Percentiles rank a stretch among this genome's conserved stretches.
These are phyloP conservation scores for Gillenia trifoliata DNA, from an alignment of 306 rosid genomes.

Conservation along the genomic window DNA sequence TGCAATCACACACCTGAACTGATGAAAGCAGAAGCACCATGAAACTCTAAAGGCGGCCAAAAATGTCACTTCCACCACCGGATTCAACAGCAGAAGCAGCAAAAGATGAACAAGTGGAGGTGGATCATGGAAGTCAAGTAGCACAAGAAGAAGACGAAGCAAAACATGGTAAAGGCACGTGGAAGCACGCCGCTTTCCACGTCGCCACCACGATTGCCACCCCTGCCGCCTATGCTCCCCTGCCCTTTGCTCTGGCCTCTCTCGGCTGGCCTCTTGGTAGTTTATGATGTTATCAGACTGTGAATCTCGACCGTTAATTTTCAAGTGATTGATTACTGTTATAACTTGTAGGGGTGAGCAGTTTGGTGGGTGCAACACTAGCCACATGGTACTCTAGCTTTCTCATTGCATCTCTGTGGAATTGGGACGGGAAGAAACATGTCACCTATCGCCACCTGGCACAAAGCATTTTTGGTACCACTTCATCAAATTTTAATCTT, in stretches of 20 bases:
- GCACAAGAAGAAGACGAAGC: slow-evolving; percentile 9
- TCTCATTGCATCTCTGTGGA: slow-evolving; percentile 70
- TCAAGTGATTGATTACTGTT: neutral
- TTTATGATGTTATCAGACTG: neutral
- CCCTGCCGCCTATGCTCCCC: slow-evolving; percentile 74
- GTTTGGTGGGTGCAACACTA: slow-evolving; percentile 60
- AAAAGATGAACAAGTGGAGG: neutral
- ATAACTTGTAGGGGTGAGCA: slow-evolving; percentile 47
- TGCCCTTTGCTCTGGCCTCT: slow-evolving; percentile 79
- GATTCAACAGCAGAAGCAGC: neutral
- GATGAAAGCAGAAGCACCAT: neutral
- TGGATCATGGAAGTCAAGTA: neutral
- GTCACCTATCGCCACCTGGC: slow-evolving; percentile 62
- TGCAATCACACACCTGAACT: neutral
- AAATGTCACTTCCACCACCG: slow-evolving; percentile 19
- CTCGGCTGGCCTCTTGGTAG: slow-evolving; percentile 78
- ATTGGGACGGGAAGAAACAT: slow-evolving; percentile 74
- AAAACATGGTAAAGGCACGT: slow-evolving; percentile 41
- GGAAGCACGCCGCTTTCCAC: slow-evolving; percentile 79
- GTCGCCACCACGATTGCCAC: slow-evolving; percentile 79
- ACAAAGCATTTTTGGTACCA: slow-evolving; percentile 44
- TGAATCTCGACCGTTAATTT: neutral
- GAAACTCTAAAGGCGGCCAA: neutral
- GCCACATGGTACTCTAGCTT: slow-evolving; percentile 80
- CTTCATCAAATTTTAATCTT: neutral